Evolutionary conservation across 208 protist genomes (phyloP), one percentile per base, ranked within the genome.

Genomic region (Kentomonas sorsogonicus): DNA sequence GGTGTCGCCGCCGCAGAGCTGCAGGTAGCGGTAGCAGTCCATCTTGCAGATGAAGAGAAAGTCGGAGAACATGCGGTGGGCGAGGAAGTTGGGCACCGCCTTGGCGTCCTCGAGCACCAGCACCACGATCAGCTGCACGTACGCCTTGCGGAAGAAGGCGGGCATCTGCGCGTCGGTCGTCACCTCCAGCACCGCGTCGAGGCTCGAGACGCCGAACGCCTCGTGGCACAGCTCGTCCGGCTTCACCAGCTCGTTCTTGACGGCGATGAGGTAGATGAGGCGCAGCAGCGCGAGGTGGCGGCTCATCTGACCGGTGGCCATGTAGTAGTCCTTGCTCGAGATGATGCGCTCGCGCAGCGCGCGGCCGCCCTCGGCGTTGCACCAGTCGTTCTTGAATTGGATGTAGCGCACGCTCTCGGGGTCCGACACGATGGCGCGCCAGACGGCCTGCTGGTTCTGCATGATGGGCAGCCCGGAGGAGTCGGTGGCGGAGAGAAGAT

Each of bases 151-250:
- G 39, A 80, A 81, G 53, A 64, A 77, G 26, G 66, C 52, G 0
- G 71, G 74, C 27, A 82, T 41, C n/a, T 65, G 45, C 22, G 29
- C 30, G 34, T 79, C 66, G 9, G 66, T 62, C 20, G 60, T 59
- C 10, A 82, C 62, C 38, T 75, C 60, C 57, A 86, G 59, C 36
- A 86, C 16, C 13, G 60, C 53, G 29, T 82, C 71, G 11, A 79
- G 16, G 33, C 69, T 71, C 56, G 56, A 77, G 23, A 64, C 51
- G 20, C 70, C 74, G 39, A 79, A 79, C 30, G 79, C 62, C 52
- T 79, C 74, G 18, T 67, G 60, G 0, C 70, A 62, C 0, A 86
- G 70, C 61, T 79, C 71, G 40, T 80, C 67, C 44, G 70, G 62
- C 43, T 76, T 67, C 53, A 79, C 66, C 13, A 86, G 33, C 44